Conservation (phyloP, 306 rosid species). For the Lathyrus sativus region DNA sequence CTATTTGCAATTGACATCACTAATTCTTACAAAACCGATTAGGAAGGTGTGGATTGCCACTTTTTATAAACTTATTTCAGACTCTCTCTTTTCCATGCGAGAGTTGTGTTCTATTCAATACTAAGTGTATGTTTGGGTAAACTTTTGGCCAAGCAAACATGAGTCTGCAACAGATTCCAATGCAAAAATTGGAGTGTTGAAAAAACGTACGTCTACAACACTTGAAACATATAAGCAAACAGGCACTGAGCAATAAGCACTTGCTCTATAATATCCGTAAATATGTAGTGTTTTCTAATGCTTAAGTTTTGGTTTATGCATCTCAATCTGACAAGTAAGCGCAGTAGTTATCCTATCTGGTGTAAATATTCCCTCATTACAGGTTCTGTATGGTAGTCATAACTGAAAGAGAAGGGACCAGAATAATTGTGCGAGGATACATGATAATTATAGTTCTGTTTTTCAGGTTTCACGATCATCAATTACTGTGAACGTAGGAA, state of each 20-base stretch:
- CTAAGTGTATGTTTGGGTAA: background rate
- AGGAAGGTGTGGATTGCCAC: background rate
- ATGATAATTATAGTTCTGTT: constrained; percentile 7
- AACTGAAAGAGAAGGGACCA: constrained; percentile 10
- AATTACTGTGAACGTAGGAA: constrained; percentile 8
- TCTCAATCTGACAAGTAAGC: constrained; percentile 21
- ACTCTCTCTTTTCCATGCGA: background rate
- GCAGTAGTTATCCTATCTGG: constrained; percentile 22
- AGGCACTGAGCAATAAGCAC: background rate
- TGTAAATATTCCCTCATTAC: constrained; percentile 1
- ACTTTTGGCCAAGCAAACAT: too few species aligned
- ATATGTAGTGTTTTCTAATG: constrained; percentile 4
- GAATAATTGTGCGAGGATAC: constrained; percentile 10
- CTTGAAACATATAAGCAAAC: too few species aligned
- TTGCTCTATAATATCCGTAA: background rate
- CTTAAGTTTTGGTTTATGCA: constrained; percentile 7
- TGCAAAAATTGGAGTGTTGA: too few species aligned
- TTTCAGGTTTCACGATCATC: background rate
- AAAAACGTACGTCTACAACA: too few species aligned
- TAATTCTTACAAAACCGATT: background rate
- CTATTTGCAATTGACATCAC: too few species aligned
- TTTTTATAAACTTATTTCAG: background rate
- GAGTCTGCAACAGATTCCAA: too few species aligned
- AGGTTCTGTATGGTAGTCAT: constrained; percentile 8
- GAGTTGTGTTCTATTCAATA: background rate